Evolutionary conservation across 495 filamentous ascomycete genomes (phyloP).

Genomic region (Hypoxylon lienhwacheense): DNA sequence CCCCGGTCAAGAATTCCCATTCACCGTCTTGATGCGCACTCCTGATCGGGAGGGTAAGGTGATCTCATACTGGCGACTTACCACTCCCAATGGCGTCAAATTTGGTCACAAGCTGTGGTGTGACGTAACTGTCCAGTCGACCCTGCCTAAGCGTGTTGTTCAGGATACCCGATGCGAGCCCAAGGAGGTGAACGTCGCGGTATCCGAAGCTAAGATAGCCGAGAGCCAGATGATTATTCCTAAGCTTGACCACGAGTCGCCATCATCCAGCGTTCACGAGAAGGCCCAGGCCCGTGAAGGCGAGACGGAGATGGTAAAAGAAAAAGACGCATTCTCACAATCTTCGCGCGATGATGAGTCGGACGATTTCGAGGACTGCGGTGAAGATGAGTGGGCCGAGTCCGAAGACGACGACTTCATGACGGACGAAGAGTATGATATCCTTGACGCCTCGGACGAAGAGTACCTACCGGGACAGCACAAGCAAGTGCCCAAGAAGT

Average conservation of each 20-base stretch:
- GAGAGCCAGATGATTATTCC: conserved; percentile 93
- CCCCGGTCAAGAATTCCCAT: conserved; percentile 72
- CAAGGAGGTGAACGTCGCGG: conserved; percentile 9
- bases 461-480: conserved; percentile 63
- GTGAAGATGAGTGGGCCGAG: conserved; percentile 60
- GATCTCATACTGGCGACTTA: conserved; percentile 97
- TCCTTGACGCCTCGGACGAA: conserved; percentile 93
- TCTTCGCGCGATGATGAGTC: conserved; percentile 44
- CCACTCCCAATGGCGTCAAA: conserved; percentile 72
- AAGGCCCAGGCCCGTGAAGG: conserved; percentile 41
- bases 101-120: conserved; percentile 97
- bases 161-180: conserved; percentile 12
- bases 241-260: conserved; percentile 92
- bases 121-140: conserved; percentile 69
- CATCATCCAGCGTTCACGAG: conserved; percentile 74
- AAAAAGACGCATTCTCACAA: conserved; percentile 36
- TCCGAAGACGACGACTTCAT: conserved; percentile 71
- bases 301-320: conserved; percentile 32
- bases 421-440: conserved; percentile 97
- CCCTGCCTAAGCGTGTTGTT: conserved; percentile 27
- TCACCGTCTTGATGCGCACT: conserved; percentile 81
- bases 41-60: conserved; percentile 69
- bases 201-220: conserved; percentile 15
- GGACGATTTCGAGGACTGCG: conserved; percentile 68
- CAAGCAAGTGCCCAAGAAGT: conserved; percentile 41